Conservation (phyloP, 2,329 filamentous ascomycete genomes). For the Cytospora schulzeri region DNA sequence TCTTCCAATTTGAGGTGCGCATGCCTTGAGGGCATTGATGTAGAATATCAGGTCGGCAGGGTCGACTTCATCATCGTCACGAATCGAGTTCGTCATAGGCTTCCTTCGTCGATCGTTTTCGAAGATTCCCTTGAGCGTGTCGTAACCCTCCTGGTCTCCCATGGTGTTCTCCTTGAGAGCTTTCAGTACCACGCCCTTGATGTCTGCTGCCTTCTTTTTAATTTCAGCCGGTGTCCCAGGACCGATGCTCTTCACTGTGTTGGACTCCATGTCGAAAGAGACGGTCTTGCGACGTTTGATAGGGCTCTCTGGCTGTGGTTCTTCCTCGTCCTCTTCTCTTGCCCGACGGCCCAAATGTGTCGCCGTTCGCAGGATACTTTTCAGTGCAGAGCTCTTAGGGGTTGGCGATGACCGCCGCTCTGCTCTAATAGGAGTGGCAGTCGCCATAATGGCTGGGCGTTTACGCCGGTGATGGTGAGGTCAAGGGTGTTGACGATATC, state of each 20-base stretch:
- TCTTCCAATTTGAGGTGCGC: slow-evolving; percentile 61
- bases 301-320: slow-evolving; percentile 45
- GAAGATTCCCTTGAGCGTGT: slow-evolving; percentile 62
- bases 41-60: slow-evolving; percentile 62
- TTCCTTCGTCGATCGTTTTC: slow-evolving; percentile 50
- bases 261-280: slow-evolving; percentile 60
- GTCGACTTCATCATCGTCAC: slow-evolving; percentile 51
- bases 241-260: slow-evolving; percentile 58
- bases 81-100: slow-evolving; percentile 31
- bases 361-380: slow-evolving; percentile 19
- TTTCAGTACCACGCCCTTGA: slow-evolving; percentile 56
- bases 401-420: slow-evolving; percentile 24
- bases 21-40: slow-evolving; percentile 64
- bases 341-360: slow-evolving; percentile 19
- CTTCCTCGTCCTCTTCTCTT: slow-evolving; percentile 41
- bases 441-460: slow-evolving; percentile 21
- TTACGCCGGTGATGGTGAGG: slow-evolving; percentile 9
- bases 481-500: slow-evolving; percentile 10
- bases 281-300: slow-evolving; percentile 58
- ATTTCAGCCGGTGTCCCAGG: slow-evolving; percentile 56
- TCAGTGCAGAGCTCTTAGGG: slow-evolving; percentile 24
- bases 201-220: slow-evolving; percentile 58
- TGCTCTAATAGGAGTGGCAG: slow-evolving; percentile 24
- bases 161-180: slow-evolving; percentile 59
- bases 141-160: slow-evolving; percentile 62